Percentiles rank a stretch among this genome's conserved stretches.
phyloP scores from a whole-genome alignment of 78 protist species.

The Anaeramoeba ignava region DNA sequence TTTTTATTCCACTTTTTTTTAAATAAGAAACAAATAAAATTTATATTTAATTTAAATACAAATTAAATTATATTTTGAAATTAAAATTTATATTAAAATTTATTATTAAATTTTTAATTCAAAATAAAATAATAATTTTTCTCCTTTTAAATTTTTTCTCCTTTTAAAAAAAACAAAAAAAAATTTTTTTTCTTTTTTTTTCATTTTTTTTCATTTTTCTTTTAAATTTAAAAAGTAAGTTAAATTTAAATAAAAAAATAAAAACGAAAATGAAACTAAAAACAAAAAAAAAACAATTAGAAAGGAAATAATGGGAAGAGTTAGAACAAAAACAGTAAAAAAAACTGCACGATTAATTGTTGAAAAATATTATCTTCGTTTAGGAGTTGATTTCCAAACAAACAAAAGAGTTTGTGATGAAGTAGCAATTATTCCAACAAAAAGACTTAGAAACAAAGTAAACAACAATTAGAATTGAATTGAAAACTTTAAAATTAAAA shows the following conservation, averaged over 20 bases:
- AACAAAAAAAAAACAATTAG: no score
- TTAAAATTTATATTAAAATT: no score
- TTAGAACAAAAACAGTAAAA: conserved; percentile 98
- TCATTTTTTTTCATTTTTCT: conserved; percentile 20
- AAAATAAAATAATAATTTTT: neutral
- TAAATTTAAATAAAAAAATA: no score
- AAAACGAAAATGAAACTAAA: no score
- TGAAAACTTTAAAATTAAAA: no score
- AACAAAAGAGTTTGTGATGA: conserved; percentile 92
- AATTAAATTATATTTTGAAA: no score
- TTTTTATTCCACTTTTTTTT: neutral
- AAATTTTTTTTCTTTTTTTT: neutral
- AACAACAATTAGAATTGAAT: no score
- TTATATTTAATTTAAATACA: neutral
- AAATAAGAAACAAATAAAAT: neutral
- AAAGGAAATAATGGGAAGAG: no score
- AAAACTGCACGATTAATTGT: conserved; percentile 88
- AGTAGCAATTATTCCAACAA: conserved; percentile 90
- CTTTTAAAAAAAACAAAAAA: no score
- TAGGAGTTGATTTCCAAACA: conserved; percentile 91
- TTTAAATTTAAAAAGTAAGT: no score
- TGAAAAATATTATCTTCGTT: conserved; percentile 95
- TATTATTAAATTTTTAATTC: neutral
- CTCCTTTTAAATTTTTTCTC: neutral
- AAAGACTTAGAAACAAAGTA: conserved; percentile 97